Evolutionary conservation across 495 filamentous ascomycete species (phyloP).

Genomic region (Daldinia childiae): DNA sequence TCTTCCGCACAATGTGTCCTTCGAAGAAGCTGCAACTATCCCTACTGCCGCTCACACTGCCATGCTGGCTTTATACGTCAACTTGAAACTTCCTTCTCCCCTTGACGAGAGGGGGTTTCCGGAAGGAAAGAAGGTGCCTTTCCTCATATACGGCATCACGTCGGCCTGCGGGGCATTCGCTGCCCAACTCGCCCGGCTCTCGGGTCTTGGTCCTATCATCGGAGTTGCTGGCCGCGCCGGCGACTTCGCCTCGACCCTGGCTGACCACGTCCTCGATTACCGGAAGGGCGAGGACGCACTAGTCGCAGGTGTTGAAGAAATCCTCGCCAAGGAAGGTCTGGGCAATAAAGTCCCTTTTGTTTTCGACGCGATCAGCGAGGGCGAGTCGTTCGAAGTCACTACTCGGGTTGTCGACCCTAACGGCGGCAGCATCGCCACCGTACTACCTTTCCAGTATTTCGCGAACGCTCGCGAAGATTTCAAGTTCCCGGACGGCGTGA

Average conservation of each 20-base stretch:
- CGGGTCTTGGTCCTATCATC: conserved; percentile 52
- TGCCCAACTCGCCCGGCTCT: conserved; percentile 52
- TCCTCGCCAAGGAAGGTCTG: conserved; percentile 46
- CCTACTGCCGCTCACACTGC: conserved; percentile 56
- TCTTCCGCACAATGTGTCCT: conserved; percentile 51
- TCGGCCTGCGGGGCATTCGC: conserved; percentile 54
- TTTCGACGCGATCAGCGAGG: conserved; percentile 47
- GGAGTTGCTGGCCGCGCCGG: conserved; percentile 50
- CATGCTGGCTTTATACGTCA: conserved; percentile 50
- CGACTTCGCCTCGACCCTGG: conserved; percentile 50
- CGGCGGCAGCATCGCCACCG: conserved; percentile 39
- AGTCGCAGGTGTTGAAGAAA: conserved; percentile 18
- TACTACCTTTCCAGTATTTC: conserved; percentile 27
- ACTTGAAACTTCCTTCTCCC: conserved; percentile 43
- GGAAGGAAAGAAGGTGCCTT: conserved; percentile 25
- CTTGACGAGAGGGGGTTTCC: conserved; percentile 2
- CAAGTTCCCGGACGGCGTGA: conserved; percentile 32
- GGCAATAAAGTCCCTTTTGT: conserved; percentile 45
- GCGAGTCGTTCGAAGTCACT: conserved; percentile 39
- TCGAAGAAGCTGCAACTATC: conserved; percentile 56
- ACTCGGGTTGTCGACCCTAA: conserved; percentile 33
- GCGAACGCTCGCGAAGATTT: conserved; percentile 25
- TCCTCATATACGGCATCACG: conserved; percentile 55
- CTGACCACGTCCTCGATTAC: conserved; percentile 55
- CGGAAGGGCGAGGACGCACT: conserved; percentile 49